Evolutionary conservation across 768 basidiomycete species (phyloP).

Genomic region (Hygrocybe punicea): DNA sequence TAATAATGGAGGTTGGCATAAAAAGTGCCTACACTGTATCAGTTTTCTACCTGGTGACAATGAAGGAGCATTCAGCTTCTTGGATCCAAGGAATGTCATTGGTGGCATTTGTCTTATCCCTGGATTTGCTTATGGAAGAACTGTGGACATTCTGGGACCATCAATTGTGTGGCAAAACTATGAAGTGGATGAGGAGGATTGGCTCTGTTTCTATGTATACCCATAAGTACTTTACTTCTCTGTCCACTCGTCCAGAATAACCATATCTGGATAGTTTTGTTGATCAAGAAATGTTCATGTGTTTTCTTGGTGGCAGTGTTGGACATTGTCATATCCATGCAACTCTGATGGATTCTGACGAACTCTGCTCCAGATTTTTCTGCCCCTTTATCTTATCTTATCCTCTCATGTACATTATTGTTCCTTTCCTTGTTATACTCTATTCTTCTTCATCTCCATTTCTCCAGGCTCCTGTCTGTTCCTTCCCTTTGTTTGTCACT

Average conservation of each 20-base stretch:
- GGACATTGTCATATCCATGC: no score
- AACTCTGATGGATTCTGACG: no score
- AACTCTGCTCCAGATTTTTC: no score
- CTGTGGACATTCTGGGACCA: neutral
- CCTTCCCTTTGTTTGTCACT: no score
- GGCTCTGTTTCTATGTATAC: conserved; percentile 34
- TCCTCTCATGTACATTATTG: no score
- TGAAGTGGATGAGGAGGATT: conserved; percentile 24
- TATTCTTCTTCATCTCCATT: no score
- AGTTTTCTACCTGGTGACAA: conserved; percentile 14
- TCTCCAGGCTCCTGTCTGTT: no score
- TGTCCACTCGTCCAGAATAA: neutral
- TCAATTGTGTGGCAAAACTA: neutral
- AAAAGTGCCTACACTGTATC: conserved; percentile 17
- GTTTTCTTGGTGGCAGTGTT: no score
- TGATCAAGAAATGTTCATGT: no score
- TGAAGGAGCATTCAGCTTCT: neutral
- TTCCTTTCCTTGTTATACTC: no score
- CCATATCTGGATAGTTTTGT: no score
- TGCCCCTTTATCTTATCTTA: no score
- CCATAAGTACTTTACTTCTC: conserved; percentile 25
- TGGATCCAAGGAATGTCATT: conserved; percentile 9
- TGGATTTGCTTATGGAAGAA: conserved; percentile 9
- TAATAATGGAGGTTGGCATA: conserved; percentile 25
- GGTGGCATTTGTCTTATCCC: conserved; percentile 12